phyloP scores from a whole-genome alignment of 2,329 filamentous ascomycete species.

The Pleoardoris graminearum region DNA sequence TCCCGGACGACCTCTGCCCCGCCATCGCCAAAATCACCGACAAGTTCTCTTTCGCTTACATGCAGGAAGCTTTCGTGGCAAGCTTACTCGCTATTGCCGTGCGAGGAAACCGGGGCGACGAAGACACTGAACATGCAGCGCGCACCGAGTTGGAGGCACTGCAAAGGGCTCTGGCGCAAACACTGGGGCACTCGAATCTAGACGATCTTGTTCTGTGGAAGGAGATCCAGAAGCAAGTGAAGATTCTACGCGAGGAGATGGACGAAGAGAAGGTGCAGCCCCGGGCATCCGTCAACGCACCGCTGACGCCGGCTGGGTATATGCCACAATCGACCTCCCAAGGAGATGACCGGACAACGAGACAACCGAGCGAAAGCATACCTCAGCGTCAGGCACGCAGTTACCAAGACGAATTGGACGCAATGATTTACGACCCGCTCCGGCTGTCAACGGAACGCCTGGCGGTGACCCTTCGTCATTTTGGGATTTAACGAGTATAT shows the following conservation, averaged over 20 bases:
- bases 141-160: slow-evolving; percentile 12
- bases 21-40: slow-evolving; percentile 49
- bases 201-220: slow-evolving; percentile 47
- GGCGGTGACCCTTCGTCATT: not conserved
- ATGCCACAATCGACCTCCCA: not conserved
- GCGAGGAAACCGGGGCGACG: slow-evolving; percentile 21
- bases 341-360: not conserved
- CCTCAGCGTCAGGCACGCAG: slow-evolving; percentile 11
- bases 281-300: not conserved
- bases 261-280: slow-evolving; percentile 23
- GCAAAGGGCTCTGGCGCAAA: slow-evolving; percentile 4
- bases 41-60: slow-evolving; percentile 52
- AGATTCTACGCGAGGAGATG: slow-evolving; percentile 49
- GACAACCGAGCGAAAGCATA: slow-evolving; percentile 2
- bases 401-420: slow-evolving; percentile 28
- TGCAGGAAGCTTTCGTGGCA: slow-evolving; percentile 51
- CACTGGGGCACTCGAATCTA: slow-evolving; percentile 28
- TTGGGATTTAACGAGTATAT: not conserved
- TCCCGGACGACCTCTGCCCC: slow-evolving; percentile 46
- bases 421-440: slow-evolving; percentile 20
- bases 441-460: not conserved
- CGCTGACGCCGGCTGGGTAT: not conserved
- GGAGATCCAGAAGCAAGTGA: slow-evolving; percentile 49
- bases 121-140: slow-evolving; percentile 26
- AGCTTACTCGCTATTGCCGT: slow-evolving; percentile 44